These are phyloP conservation scores for Aegilops sharonensis DNA, from an alignment of 176 grass and related monocot genomes.

Conservation along the genomic window DNA sequence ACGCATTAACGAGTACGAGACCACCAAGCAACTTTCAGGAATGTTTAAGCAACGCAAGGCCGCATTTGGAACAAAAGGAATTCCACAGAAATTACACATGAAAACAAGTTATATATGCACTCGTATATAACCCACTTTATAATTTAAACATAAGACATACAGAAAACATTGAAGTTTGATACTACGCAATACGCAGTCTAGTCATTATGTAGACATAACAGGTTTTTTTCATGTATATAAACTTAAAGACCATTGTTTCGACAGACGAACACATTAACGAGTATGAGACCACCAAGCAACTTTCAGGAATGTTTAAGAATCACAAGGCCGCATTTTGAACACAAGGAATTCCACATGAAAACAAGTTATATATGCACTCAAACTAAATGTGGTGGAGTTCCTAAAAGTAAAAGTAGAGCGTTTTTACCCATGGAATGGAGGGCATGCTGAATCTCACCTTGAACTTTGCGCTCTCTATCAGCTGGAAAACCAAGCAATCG, in stretches of 20 bases:
- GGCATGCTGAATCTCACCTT: constrained; percentile 43
- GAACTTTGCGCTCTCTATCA: constrained; percentile 41
- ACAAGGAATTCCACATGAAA: neutral
- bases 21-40: neutral
- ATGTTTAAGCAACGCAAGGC: neutral
- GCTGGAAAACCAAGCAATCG: constrained; percentile 70
- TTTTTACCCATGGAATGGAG: no score
- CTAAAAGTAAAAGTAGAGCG: neutral
- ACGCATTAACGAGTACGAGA: neutral
- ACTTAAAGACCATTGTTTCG: no score
- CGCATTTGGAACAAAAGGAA: no score
- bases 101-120: neutral
- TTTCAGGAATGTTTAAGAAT: no score
- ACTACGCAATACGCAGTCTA: no score
- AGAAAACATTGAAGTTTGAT: no score
- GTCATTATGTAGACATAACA: no score
- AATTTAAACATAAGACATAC: no score
- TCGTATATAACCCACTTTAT: neutral
- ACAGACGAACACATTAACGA: no score
- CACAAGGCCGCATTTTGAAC: no score
- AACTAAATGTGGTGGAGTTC: neutral
- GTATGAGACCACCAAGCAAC: no score
- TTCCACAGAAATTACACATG: neutral
- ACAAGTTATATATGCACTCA: neutral
- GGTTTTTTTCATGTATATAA: no score